These are phyloP conservation scores for Polychaeton citri DNA, from an alignment of 2,329 filamentous ascomycete genomes.

Conservation along the genomic window DNA sequence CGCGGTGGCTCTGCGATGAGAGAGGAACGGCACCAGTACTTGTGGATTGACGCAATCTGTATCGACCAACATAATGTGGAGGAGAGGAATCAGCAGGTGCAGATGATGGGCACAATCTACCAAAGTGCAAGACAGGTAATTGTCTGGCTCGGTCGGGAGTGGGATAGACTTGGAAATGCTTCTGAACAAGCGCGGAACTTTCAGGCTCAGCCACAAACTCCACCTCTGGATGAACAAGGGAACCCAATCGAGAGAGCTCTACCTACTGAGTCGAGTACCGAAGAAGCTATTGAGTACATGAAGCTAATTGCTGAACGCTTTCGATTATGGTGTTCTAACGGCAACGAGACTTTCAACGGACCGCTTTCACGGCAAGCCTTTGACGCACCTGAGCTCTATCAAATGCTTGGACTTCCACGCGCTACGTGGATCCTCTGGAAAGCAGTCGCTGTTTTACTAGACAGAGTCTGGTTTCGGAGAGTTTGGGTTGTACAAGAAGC, in stretches of 20 bases:
- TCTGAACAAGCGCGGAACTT: background rate
- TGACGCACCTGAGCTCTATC: background rate
- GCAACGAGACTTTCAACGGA: too few species aligned
- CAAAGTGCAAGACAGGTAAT: background rate
- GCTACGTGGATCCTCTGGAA: background rate
- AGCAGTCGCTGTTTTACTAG: background rate
- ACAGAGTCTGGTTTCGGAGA: background rate
- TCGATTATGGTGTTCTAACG: background rate
- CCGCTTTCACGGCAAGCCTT: background rate
- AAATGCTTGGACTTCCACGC: background rate
- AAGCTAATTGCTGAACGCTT: background rate
- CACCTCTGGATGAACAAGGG: background rate
- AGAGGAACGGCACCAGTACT: background rate
- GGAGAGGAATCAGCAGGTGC: conserved; percentile 4
- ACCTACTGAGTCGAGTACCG: background rate
- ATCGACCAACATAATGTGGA: conserved; percentile 2
- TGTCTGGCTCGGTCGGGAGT: background rate
- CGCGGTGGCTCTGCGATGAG: background rate
- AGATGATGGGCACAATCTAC: conserved; percentile 4
- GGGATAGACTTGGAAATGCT: background rate
- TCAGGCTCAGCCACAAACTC: background rate
- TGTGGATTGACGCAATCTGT: conserved; percentile 4
- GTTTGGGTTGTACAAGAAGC: background rate
- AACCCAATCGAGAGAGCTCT: background rate
- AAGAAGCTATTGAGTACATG: background rate